Conservation (phyloP, 805 yeast genomes). For the Candida hungchunana region DNA sequence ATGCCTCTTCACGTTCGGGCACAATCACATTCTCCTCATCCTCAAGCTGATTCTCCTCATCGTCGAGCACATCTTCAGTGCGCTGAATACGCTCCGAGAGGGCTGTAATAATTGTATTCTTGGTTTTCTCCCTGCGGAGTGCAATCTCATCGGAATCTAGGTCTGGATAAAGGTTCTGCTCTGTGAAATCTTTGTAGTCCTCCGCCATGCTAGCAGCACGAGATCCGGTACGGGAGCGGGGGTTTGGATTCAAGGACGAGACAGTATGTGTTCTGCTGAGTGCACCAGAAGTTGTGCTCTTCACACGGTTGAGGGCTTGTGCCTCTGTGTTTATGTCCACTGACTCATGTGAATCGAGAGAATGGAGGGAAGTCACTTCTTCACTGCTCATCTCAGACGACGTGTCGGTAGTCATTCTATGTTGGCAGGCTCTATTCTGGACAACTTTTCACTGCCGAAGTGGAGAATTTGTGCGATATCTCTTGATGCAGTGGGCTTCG, state of each 20-base stretch:
- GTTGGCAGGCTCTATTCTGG: no score
- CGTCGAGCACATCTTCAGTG: constrained; percentile 4
- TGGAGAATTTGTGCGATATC: no score
- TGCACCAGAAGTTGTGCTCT: background rate
- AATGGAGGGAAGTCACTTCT: background rate
- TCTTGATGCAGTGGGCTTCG: no score
- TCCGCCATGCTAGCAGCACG: constrained; percentile 4
- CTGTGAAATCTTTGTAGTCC: constrained; percentile 15
- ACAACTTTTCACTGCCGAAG: no score
- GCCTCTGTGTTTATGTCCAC: background rate
- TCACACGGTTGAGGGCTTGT: background rate
- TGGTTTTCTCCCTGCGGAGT: constrained; percentile 40
- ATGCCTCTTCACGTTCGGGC: constrained; percentile 24
- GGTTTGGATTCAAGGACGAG: constrained; percentile 13
- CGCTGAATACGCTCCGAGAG: constrained; percentile 21
- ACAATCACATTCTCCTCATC: constrained; percentile 1
- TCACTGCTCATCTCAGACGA: background rate
- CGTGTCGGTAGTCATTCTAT: background rate
- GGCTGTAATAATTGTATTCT: constrained; percentile 39
- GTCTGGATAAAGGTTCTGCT: constrained; percentile 36
- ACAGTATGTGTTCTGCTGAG: constrained; percentile 6
- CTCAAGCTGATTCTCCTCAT: constrained; percentile 6
- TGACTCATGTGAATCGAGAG: constrained; percentile 1
- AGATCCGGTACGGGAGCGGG: constrained; percentile 7
- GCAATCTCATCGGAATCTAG: constrained; percentile 33